Conservation (phyloP, 768 basidiomycete genomes). For the Leccinum olivaceopallidum region DNA sequence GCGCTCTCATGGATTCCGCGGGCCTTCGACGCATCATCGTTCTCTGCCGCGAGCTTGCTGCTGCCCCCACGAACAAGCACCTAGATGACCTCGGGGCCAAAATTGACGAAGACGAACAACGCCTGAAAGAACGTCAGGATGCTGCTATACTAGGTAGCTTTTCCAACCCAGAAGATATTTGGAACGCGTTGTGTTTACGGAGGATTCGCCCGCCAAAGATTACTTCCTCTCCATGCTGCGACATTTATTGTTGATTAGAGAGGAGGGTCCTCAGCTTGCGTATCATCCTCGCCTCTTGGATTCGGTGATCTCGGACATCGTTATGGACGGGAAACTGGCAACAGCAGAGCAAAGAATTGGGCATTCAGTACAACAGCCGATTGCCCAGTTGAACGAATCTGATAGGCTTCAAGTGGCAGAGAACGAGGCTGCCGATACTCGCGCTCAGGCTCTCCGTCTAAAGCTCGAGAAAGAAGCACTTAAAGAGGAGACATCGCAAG, state of each 20-base stretch:
- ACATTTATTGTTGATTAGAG: constrained; percentile 86
- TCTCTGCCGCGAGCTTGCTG: constrained; percentile 66
- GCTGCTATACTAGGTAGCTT: constrained; percentile 75
- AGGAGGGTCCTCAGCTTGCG: constrained; percentile 80
- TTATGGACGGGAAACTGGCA: constrained; percentile 86
- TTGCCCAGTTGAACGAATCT: constrained; percentile 87
- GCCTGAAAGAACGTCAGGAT: constrained; percentile 72
- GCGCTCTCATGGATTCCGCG: constrained; percentile 86
- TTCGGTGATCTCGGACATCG: constrained; percentile 84
- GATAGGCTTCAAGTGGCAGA: constrained; percentile 80
- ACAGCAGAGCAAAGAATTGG: constrained; percentile 86
- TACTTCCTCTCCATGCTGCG: constrained; percentile 94
- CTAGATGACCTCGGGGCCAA: constrained; percentile 57
- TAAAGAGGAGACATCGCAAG: constrained; percentile 79
- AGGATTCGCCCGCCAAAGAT: constrained; percentile 74
- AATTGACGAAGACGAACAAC: constrained; percentile 74
- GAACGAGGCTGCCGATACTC: constrained; percentile 71
- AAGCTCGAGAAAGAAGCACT: constrained; percentile 82
- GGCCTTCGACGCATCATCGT: constrained; percentile 75
- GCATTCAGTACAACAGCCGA: constrained; percentile 84
- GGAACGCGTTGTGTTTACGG: constrained; percentile 75
- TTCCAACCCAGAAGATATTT: constrained; percentile 82
- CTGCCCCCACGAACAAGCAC: constrained; percentile 64
- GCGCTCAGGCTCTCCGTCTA: constrained; percentile 60
- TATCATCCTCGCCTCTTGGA: constrained; percentile 93